phyloP scores from a whole-genome alignment of 257 asterid genomes.

The Echites panduratus region DNA sequence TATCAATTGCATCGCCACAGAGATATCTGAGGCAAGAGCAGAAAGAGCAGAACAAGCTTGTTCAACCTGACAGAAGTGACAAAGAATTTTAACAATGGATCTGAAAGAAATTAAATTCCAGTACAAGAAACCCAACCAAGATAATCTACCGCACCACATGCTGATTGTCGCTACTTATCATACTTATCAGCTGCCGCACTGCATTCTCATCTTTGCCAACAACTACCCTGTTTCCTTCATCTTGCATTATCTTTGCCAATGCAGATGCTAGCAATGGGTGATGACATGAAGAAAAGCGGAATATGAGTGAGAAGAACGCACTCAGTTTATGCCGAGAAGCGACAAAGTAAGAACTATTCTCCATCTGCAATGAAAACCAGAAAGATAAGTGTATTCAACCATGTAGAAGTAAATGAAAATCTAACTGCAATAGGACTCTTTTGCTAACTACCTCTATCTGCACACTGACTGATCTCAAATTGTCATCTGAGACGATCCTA shows the following conservation, averaged over 20 bases:
- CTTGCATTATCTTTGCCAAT: slow-evolving; percentile 95
- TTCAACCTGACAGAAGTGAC: slow-evolving; percentile 58
- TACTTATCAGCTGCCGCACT: slow-evolving; percentile 96
- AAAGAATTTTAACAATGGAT: slow-evolving; percentile 17
- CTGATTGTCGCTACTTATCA: slow-evolving; percentile 97
- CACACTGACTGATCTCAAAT: slow-evolving; percentile 77
- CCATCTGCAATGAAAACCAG: slow-evolving; percentile 59
- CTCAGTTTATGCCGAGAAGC: slow-evolving; percentile 97
- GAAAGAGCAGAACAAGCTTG: slow-evolving; percentile 98
- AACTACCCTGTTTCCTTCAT: slow-evolving; percentile 82
- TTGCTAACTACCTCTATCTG: slow-evolving; percentile 77
- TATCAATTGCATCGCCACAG: slow-evolving; percentile 89
- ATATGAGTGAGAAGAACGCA: slow-evolving; percentile 96
- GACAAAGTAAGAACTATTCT: slow-evolving; percentile 87
- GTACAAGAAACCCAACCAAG: slow-evolving; percentile 12
- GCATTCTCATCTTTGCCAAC: slow-evolving; percentile 98
- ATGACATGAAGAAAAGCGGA: slow-evolving; percentile 99
- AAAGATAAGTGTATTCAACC: slow-evolving; percentile 21
- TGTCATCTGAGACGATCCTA: slow-evolving; percentile 88
- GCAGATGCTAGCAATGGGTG: slow-evolving; percentile 99
- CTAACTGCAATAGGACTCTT: slow-evolving; percentile 17
- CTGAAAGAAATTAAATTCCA: slow-evolving; percentile 12
- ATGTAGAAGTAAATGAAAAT: neutral
- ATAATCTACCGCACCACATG: slow-evolving; percentile 69
- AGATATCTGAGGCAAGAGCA: slow-evolving; percentile 81